A percentile compares a stretch with the other conserved stretches of the same genome.
phyloP scores from a whole-genome alignment of 257 asterid species.

The Thymus mandschuricus region DNA sequence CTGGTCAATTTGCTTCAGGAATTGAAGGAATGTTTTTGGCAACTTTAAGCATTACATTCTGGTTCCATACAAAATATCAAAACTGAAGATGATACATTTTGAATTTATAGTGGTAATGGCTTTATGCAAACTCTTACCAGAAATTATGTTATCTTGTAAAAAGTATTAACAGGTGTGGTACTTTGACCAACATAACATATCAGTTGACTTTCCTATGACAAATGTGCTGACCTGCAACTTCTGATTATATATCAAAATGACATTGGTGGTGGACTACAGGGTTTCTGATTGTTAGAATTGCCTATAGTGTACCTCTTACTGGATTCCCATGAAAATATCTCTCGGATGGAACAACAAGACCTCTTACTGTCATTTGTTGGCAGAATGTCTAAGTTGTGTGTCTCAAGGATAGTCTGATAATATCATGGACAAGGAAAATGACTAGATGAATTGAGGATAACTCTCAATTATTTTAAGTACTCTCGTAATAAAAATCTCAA shows the following conservation, averaged over 20 bases:
- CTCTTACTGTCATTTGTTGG: conserved; percentile 14
- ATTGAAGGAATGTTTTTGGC: conserved; percentile 21
- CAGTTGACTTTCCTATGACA: conserved; percentile 10
- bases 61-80: conserved; percentile 22
- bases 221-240: background rate
- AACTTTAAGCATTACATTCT: conserved; percentile 26
- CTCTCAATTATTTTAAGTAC: conserved; percentile 22
- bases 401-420: conserved; percentile 6
- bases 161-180: conserved; percentile 6
- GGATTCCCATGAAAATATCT: conserved; percentile 14
- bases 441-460: conserved; percentile 1
- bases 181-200: background rate
- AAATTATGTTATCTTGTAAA: conserved; percentile 20
- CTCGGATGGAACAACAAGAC: conserved; percentile 11
- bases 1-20: conserved; percentile 26
- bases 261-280: conserved; percentile 21
- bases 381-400: background rate
- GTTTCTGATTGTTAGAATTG: conserved; percentile 4
- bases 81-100: conserved; percentile 21
- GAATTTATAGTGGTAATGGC: conserved; percentile 19
- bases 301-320: background rate
- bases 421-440: conserved; percentile 13
- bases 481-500: conserved; percentile 7
- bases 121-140: background rate
- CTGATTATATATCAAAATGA: conserved; percentile 24